Base-by-base conservation (phyloP, 1,139 yeast species). In the Blastobotrys proliferans region DNA sequence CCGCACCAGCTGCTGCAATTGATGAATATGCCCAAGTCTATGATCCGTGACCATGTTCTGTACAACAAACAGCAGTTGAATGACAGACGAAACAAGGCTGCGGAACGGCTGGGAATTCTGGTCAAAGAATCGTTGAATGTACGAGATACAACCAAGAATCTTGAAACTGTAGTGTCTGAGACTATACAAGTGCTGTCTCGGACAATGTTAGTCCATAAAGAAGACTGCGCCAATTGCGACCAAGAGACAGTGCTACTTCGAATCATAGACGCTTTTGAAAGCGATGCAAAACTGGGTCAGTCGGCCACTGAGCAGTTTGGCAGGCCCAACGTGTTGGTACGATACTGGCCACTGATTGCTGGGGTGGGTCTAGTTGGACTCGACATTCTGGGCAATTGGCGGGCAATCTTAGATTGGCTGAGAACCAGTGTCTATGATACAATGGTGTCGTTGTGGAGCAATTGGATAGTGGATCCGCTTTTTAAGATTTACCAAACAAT, bases 381-480 rank as follows among this genome's bases (percentile, higher is more conserved):
- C 2, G 64, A 70, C 26, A 51, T 73, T 0, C 66, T 81, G 54
- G 66, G 71, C 3, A 79, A 82, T 51, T 67, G 81, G 51, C 66
- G 63, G 9, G 73, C 70, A 16, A 75, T 86, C 10, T 48, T 68
- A 1, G 57, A 68, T 1, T 87, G 92, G 83, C 49, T 79, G 39
- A 67, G 69, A 46, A 67, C 68, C 36, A 81, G 82, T 47, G 62
- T 85, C 3, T 62, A 80, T 19, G 87, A 81, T 28, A 83, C 95
- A 0, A 58, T 72, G 1, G 57, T 61, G 34, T 87, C 94, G 1
- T 81, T 90, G 52, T 76, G 81, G 69, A 67, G 69, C 31, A 87
- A 90, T 61, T 90, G 97, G 97, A 73, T 92, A 3, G 66, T 86
- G 24, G 75, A 75, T 40, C 97, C 98, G 1, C 58, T 85, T n/a